Base-by-base conservation (phyloP, 176 grass and related monocot species). In the Areca catechu region DNA sequence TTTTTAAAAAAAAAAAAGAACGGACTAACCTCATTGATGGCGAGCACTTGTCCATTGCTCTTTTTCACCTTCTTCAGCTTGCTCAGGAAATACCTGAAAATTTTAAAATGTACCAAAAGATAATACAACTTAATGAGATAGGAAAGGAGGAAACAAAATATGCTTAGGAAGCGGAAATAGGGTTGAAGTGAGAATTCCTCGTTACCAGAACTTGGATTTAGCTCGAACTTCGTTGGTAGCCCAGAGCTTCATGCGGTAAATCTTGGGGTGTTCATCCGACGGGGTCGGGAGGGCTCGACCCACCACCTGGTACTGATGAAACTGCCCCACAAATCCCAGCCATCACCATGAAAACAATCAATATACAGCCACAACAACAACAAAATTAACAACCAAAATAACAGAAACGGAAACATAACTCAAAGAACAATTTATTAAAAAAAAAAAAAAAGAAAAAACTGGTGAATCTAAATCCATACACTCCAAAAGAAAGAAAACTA, bases 261-360 rank as follows among this genome's bases (percentile, higher is more conserved):
- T 58, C 24, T 58, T 58, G 14, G 56, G 56, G 56, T 58, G 56
- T 6, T 58, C 22, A 22, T 58, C 56, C 56, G 56, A 16, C 24
- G 24, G 24, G 56, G 56, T 58, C 24, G 56, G 56, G 56, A 58
- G 56, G 24, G 56, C 56, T 29, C 56, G 56, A n/a, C 56, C 56
- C 22, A 58, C 56, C 16, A 58, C 56, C 56, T 58, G 56, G 56
- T 58, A 58, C 56, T 58, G 56, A 58, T 58, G 56, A 58, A 58
- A 58, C 56, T 58, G 56, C 56, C 4, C 24, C 34, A 24, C 56
- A 58, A 43, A 43, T 43, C 34, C 34, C 34, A 43, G 12, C 34
- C 34, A 12, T 12, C 34, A 43, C 34, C 28, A 14, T 43, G 10
- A 43, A 43, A 43, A 12, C 34, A 43, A 43, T 43, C 34, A 43